These are phyloP conservation scores for Sordaria brevicollis DNA, from an alignment of 495 filamentous ascomycete genomes.

Conservation along the genomic window DNA sequence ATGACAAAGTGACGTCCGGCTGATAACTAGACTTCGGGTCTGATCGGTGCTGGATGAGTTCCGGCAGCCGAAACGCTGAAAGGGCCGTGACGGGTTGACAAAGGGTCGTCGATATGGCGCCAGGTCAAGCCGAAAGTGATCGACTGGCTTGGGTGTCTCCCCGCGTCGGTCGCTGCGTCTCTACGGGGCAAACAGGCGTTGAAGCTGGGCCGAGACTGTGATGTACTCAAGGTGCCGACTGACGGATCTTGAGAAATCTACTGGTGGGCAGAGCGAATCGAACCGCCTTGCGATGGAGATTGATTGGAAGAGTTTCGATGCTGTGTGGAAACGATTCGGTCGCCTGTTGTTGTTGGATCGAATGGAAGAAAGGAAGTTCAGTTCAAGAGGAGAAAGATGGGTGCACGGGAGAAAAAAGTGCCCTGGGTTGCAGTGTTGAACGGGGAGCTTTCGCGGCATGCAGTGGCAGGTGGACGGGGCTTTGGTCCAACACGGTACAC, in stretches of 20 bases:
- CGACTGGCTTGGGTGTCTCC: neutral
- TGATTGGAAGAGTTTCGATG: neutral
- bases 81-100: neutral
- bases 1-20: neutral
- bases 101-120: neutral
- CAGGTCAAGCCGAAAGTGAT: neutral
- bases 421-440: neutral
- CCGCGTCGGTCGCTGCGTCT: neutral
- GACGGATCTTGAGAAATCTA: neutral
- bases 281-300: neutral
- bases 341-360: neutral
- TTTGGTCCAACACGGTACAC: neutral
- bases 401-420: neutral
- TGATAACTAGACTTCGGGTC: neutral
- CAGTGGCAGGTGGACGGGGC: neutral
- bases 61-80: neutral
- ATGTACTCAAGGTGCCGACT: neutral
- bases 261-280: neutral
- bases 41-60: neutral
- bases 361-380: neutral
- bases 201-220: neutral
- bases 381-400: neutral
- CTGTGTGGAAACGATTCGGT: neutral
- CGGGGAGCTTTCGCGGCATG: neutral
- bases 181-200: neutral